These are phyloP conservation scores for Rhynchospora breviuscula DNA, from an alignment of 176 grass and related monocot genomes.

Conservation along the genomic window DNA sequence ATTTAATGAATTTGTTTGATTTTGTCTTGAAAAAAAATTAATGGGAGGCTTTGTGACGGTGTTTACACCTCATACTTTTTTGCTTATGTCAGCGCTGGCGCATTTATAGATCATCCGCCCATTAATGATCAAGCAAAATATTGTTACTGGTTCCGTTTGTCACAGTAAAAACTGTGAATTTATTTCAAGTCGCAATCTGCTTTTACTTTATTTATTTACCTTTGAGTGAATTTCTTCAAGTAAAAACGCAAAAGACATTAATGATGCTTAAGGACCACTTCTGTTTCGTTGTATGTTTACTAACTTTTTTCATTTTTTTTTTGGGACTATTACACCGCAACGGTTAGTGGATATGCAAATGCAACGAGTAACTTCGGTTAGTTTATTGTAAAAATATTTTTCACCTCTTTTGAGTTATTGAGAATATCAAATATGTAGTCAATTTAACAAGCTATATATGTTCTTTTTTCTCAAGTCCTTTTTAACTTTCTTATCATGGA, in stretches of 20 bases:
- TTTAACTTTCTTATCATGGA: too few relatives aligned
- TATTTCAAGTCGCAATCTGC: background rate
- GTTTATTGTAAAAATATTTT: too few relatives aligned
- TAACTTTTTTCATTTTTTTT: too few relatives aligned
- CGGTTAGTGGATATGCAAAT: too few relatives aligned
- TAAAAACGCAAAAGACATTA: background rate
- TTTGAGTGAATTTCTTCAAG: background rate
- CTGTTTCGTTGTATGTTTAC: background rate
- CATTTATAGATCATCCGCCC: background rate
- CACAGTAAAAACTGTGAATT: background rate
- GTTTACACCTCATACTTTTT: constrained; percentile 16
- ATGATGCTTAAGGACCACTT: constrained; percentile 1
- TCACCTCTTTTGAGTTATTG: too few relatives aligned
- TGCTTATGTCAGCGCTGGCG: constrained; percentile 16
- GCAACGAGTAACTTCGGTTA: too few relatives aligned
- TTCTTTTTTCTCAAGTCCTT: too few relatives aligned
- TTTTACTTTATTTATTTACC: background rate
- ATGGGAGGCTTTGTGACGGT: background rate
- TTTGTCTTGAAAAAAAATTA: background rate
- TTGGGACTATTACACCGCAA: too few relatives aligned
- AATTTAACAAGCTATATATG: too few relatives aligned
- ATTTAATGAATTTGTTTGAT: background rate
- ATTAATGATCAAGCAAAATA: background rate
- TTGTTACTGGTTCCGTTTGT: background rate
- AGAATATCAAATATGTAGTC: too few relatives aligned